Conservation (phyloP, 1,139 yeast genomes). For the Hanseniaspora gamundiae region DNA sequence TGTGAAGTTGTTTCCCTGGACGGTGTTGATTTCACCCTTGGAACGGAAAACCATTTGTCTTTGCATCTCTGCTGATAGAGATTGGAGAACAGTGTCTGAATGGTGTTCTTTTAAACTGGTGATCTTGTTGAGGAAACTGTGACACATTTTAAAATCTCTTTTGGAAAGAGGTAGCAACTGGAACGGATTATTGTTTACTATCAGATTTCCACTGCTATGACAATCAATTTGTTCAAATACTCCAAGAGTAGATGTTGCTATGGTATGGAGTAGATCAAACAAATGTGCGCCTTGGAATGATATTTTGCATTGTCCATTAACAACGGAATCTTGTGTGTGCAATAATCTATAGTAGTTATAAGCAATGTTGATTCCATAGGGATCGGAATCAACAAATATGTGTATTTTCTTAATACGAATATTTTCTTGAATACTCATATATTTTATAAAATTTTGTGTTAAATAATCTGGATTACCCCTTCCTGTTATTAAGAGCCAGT, state of each 20-base stretch:
- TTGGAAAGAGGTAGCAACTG: neutral
- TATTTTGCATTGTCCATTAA: too few species aligned
- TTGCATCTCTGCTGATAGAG: slow-evolving; percentile 18
- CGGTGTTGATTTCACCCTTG: slow-evolving; percentile 26
- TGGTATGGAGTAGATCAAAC: slow-evolving; percentile 10
- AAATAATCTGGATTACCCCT: slow-evolving; percentile 27
- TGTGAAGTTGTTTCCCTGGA: slow-evolving; percentile 8
- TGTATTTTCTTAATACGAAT: slow-evolving; percentile 8
- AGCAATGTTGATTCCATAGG: slow-evolving; percentile 25
- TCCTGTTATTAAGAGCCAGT: slow-evolving; percentile 23
- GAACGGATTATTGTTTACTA: neutral
- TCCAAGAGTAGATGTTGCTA: too few species aligned
- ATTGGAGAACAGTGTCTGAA: slow-evolving; percentile 1
- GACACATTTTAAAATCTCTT: slow-evolving; percentile 7
- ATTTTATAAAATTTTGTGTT: slow-evolving; percentile 18
- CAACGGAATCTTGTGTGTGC: too few species aligned
- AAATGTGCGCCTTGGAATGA: slow-evolving; percentile 15
- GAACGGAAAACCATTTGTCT: slow-evolving; percentile 23
- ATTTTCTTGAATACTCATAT: slow-evolving; percentile 6
- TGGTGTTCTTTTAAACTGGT: neutral
- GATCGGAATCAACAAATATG: slow-evolving; percentile 26
- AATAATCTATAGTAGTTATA: slow-evolving; percentile 14
- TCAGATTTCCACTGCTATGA: too few species aligned
- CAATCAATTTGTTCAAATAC: too few species aligned
- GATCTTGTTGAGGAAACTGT: slow-evolving; percentile 5